phyloP scores from a whole-genome alignment of 345 rosid species.

The Abelmoschus esculentus region DNA sequence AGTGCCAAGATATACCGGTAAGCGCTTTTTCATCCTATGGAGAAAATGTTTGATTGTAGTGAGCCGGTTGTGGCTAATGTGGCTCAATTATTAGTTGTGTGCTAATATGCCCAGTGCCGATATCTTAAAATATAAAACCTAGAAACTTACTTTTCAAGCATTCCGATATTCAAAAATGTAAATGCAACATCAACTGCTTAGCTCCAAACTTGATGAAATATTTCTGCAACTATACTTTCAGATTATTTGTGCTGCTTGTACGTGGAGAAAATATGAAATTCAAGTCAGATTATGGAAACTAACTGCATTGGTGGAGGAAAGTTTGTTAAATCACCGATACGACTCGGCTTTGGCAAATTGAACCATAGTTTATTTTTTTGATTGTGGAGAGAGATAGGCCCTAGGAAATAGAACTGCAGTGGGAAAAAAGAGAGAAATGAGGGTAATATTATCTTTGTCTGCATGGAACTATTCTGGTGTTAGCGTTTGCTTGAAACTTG shows the following conservation, averaged over 20 bases:
- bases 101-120: not conserved
- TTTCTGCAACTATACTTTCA: not conserved
- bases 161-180: not conserved
- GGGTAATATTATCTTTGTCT: not conserved
- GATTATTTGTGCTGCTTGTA: not conserved
- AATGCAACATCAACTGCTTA: not conserved
- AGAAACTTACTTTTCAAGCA: not conserved
- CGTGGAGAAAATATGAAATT: not conserved
- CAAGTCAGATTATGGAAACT: not conserved
- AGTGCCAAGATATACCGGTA: constrained; percentile 5
- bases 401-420: not conserved
- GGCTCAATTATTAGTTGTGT: not conserved
- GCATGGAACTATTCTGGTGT: not conserved
- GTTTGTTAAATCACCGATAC: not conserved
- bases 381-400: not conserved
- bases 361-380: not conserved
- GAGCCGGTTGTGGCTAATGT: not conserved
- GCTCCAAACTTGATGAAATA: not conserved
- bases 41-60: not conserved
- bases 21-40: not conserved
- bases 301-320: not conserved
- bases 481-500: not conserved
- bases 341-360: not conserved
- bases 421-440: not conserved
- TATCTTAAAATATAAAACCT: not conserved